These are phyloP conservation scores for Erythrobasidium hasegawianum DNA, from an alignment of 1,284 basidiomycete species.

Conservation along the genomic window DNA sequence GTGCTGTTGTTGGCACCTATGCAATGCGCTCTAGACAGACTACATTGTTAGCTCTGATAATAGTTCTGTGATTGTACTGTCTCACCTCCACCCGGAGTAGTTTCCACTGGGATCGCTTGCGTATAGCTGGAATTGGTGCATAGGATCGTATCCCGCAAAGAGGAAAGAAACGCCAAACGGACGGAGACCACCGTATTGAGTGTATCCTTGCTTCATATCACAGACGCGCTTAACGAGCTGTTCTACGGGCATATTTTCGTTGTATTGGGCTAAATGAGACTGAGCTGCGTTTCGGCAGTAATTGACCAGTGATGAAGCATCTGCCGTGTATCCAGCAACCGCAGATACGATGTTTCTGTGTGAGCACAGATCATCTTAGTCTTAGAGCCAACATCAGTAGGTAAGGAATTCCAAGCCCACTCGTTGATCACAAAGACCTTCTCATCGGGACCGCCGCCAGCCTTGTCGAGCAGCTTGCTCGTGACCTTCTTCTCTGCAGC, in stretches of 20 bases:
- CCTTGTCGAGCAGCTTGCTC: slow-evolving; percentile 92
- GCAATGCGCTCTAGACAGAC: slow-evolving; percentile 97
- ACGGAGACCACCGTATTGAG: slow-evolving; percentile 65
- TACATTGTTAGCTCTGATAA: no score
- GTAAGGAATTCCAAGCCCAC: slow-evolving; percentile 50
- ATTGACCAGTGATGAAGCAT: slow-evolving; percentile 96
- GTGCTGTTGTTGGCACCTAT: slow-evolving; percentile 96
- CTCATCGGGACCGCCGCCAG: slow-evolving; percentile 89
- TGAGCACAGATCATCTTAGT: not conserved
- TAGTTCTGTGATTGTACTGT: no score
- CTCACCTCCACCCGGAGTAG: slow-evolving; percentile 79
- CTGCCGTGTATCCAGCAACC: slow-evolving; percentile 91
- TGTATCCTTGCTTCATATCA: slow-evolving; percentile 85
- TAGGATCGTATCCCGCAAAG: slow-evolving; percentile 93
- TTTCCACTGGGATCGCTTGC: slow-evolving; percentile 98
- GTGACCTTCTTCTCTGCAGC: slow-evolving; percentile 99
- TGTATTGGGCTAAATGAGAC: slow-evolving; percentile 78
- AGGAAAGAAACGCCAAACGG: slow-evolving; percentile 96
- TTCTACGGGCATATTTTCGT: slow-evolving; percentile 97
- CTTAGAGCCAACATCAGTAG: slow-evolving; percentile 53
- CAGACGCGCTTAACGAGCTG: slow-evolving; percentile 88
- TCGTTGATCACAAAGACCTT: slow-evolving; percentile 92
- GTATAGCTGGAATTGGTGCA: slow-evolving; percentile 96
- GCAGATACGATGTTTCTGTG: slow-evolving; percentile 88
- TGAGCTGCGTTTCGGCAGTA: slow-evolving; percentile 89